Percentiles rank a stretch among this genome's conserved stretches.
phyloP scores from a whole-genome alignment of 1,139 yeast genomes.

The Hyphopichia fennica region DNA sequence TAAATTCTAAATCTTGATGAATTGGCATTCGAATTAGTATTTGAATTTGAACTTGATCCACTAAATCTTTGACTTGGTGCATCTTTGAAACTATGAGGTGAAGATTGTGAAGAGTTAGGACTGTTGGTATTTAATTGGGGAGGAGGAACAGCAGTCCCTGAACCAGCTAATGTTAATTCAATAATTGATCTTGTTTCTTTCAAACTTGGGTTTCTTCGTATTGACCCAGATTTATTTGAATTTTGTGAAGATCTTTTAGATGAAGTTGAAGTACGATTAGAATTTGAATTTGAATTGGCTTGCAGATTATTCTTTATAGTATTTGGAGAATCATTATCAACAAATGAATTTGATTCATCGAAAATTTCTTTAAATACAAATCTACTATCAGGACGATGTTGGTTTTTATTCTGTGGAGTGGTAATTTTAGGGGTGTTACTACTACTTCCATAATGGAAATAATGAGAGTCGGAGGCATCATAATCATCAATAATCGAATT shows the following conservation, averaged over 20 bases:
- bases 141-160: conserved; percentile 1
- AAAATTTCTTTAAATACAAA: conserved; percentile 34
- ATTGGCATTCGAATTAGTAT: conserved; percentile 9
- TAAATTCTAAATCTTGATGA: conserved; percentile 12
- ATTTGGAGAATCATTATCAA: not conserved
- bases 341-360: conserved; percentile 16
- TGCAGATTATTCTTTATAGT: not conserved
- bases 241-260: conserved; percentile 5
- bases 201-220: conserved; percentile 2
- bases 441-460: not conserved
- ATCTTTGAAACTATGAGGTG: conserved; percentile 6
- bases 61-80: conserved; percentile 6
- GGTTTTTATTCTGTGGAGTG: not conserved
- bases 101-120: conserved; percentile 2
- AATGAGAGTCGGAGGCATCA: conserved; percentile 8
- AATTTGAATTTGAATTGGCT: not conserved
- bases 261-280: not conserved
- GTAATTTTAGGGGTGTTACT: not conserved
- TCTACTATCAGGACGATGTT: conserved; percentile 1
- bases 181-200: conserved; percentile 7
- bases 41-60: not conserved
- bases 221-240: not conserved
- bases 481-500: conserved; percentile 36
- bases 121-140: not conserved
- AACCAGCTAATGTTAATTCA: conserved; percentile 8